Evolutionary conservation across 1,284 basidiomycete genomes (phyloP), one percentile per base, ranked within the genome.

Genomic region (Apiotrichum gracile): DNA sequence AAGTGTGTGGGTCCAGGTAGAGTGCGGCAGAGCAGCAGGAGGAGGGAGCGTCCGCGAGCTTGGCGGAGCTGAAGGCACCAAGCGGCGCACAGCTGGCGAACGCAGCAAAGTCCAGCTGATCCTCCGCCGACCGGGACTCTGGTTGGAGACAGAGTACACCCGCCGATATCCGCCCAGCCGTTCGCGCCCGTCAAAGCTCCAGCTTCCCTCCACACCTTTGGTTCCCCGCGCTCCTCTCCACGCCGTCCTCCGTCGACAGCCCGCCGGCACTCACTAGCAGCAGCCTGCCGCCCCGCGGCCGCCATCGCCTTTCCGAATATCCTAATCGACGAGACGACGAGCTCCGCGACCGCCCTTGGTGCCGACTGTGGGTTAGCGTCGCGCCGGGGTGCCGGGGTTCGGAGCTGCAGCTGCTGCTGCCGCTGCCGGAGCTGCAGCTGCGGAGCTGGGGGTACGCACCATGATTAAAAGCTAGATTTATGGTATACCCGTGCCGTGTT

Each of bases 221-320:
- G n/a, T n/a, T n/a, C n/a, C n/a, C n/a, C n/a, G n/a, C n/a, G n/a
- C n/a, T n/a, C n/a, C n/a, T n/a, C n/a, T n/a, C n/a, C n/a, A n/a
- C n/a, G n/a, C n/a, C n/a, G n/a, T n/a, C n/a, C n/a, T n/a, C n/a
- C n/a, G n/a, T n/a, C n/a, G n/a, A n/a, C n/a, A n/a, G n/a, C n/a
- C n/a, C n/a, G n/a, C n/a, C n/a, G n/a, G n/a, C n/a, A 31, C 87
- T 70, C 72, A 97, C 93, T 98, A 79, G 89, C 85, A 46, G 87
- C 84, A 12, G 94, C 94, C 75, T 99, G 96, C 64, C 82, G 80
- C 42, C 90, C 91, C 6, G 94, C 94, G 69, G 92, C 93, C 38
- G 82, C 78, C 56, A 97, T 84, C 35, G 96, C 96, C 76, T 86
- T 92, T 51, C 94, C 93, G 50, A 98, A 78, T 24, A 69, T 65